phyloP scores from a whole-genome alignment of 768 basidiomycete genomes.

The Baorangia bicolor region DNA sequence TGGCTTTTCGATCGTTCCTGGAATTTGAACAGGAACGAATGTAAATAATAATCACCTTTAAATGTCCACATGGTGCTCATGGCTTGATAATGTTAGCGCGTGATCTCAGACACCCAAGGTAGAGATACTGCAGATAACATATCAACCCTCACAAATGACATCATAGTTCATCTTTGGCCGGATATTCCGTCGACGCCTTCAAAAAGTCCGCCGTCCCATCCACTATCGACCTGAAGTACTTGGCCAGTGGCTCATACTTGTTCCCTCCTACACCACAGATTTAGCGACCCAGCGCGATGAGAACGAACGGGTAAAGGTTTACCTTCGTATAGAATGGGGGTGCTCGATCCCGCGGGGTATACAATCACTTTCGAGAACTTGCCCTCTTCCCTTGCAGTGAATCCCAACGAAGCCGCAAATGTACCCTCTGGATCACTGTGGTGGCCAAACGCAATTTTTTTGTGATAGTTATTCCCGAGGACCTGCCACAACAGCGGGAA shows the following conservation, averaged over 20 bases:
- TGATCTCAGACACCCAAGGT: not conserved
- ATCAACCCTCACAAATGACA: slow-evolving; percentile 5
- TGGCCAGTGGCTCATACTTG: slow-evolving; percentile 73
- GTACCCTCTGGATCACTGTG: slow-evolving; percentile 67
- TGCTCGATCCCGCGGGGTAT: slow-evolving; percentile 60
- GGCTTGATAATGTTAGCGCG: not conserved
- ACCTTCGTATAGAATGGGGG: slow-evolving; percentile 70
- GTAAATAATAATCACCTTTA: not conserved
- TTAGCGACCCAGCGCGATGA: not conserved
- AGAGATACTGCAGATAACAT: not conserved
- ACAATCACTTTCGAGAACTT: slow-evolving; percentile 68
- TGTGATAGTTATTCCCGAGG: slow-evolving; percentile 68
- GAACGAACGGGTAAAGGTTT: slow-evolving; percentile 4
- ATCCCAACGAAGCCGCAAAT: slow-evolving; percentile 56
- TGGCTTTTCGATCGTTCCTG: not conserved
- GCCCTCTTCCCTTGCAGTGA: slow-evolving; percentile 49
- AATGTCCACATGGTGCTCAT: not conserved
- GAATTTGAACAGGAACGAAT: not conserved
- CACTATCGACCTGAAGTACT: slow-evolving; percentile 69
- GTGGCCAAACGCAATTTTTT: slow-evolving; percentile 58
- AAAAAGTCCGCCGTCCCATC: slow-evolving; percentile 64
- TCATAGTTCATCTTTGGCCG: slow-evolving; percentile 30
- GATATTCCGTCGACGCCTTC: slow-evolving; percentile 39
- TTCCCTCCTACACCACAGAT: slow-evolving; percentile 46
- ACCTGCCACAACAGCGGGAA: slow-evolving; percentile 81